A percentile compares a stretch with the other conserved stretches of the same genome.
Evolutionary conservation across 257 asterid genomes (phyloP).

Genomic region (Nyctanthes arbortristis): DNA sequence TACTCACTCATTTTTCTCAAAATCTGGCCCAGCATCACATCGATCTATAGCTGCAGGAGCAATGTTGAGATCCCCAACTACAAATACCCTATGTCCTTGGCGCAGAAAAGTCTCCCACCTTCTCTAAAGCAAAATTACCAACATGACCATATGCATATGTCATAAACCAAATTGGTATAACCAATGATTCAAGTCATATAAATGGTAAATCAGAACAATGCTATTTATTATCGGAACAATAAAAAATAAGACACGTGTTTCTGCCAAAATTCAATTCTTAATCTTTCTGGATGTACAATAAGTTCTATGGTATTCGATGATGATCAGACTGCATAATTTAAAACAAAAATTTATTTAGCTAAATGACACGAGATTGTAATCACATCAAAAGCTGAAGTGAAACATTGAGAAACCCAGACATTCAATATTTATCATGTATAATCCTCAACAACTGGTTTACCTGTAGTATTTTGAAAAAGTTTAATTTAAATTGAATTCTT

Average conservation of each 20-base stretch:
- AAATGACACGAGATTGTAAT: neutral
- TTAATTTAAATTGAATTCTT: slow-evolving; percentile 73
- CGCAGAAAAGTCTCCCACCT: slow-evolving; percentile 80
- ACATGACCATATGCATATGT: slow-evolving; percentile 35
- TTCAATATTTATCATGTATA: slow-evolving; percentile 4
- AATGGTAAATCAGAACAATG: slow-evolving; percentile 9
- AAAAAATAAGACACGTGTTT: neutral
- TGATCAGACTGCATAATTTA: neutral
- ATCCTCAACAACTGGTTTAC: slow-evolving; percentile 38
- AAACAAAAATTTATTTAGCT: neutral
- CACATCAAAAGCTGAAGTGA: neutral
- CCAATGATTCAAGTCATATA: neutral
- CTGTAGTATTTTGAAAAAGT: slow-evolving; percentile 73
- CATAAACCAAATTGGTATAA: slow-evolving; percentile 21
- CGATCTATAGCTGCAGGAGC: slow-evolving; percentile 83
- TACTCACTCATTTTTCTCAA: slow-evolving; percentile 85
- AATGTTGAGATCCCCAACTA: slow-evolving; percentile 95
- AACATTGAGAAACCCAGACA: neutral
- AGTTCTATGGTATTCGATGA: neutral
- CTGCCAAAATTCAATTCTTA: neutral
- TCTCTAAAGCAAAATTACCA: slow-evolving; percentile 58
- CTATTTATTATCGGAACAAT: neutral
- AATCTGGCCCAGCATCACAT: slow-evolving; percentile 90
- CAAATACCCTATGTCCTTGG: slow-evolving; percentile 68
- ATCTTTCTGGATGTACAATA: neutral